Percentiles rank a stretch among this genome's conserved stretches.
Conservation (phyloP, 2,329 filamentous ascomycete species). For the Ambrosiella xylebori region DNA sequence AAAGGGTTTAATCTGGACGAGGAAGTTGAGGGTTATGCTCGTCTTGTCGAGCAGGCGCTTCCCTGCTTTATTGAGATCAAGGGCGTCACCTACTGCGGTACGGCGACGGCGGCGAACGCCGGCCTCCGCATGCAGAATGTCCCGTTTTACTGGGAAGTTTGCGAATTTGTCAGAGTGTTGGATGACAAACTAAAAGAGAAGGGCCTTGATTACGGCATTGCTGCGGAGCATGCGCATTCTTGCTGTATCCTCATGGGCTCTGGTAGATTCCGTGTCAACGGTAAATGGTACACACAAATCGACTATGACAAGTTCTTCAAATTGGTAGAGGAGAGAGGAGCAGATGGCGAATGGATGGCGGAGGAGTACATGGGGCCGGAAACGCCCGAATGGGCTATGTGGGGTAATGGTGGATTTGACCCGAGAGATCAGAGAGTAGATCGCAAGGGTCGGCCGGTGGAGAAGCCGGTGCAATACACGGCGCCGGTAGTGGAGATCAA, state of each 20-base stretch:
- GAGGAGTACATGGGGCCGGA: constrained; percentile 78
- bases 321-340: constrained; percentile 51
- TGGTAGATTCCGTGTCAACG: constrained; percentile 57
- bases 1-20: constrained; percentile 98
- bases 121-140: constrained; percentile 96
- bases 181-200: constrained; percentile 49
- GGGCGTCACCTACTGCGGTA: constrained; percentile 93
- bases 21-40: constrained; percentile 77
- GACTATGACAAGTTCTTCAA: constrained; percentile 82
- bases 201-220: constrained; percentile 73
- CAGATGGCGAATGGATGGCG: constrained; percentile 55
- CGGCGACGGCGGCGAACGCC: constrained; percentile 63
- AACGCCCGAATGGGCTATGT: constrained; percentile 86
- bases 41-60: constrained; percentile 68
- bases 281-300: constrained; percentile 80
- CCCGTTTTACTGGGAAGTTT: constrained; percentile 84
- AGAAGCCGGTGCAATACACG: constrained; percentile 15
- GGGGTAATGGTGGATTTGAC: constrained; percentile 90
- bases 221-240: constrained; percentile 85
- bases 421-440: constrained; percentile 76
- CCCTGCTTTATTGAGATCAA: constrained; percentile 93
- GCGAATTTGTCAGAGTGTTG: constrained; percentile 62
- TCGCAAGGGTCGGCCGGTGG: constrained; percentile 59
- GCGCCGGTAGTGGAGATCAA: not conserved
- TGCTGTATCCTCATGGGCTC: constrained; percentile 83